Evolutionary conservation across 2,329 filamentous ascomycete genomes (phyloP).

Genomic region (Leptoxyphium fumago): DNA sequence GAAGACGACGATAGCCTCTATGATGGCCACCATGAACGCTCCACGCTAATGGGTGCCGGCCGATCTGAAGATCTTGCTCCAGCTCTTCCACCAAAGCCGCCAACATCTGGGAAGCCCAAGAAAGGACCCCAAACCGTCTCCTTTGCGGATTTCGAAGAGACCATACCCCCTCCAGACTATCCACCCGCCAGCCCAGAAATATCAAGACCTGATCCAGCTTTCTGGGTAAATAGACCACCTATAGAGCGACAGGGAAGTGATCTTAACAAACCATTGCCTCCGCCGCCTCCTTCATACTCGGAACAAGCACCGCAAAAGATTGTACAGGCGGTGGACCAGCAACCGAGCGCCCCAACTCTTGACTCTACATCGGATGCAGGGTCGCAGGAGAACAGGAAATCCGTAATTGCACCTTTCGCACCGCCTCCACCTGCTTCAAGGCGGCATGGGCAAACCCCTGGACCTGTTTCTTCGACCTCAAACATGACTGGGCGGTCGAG

Average conservation of each 20-base stretch:
- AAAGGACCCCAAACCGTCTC: slow-evolving; percentile 24
- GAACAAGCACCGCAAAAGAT: background rate
- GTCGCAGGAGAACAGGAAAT: slow-evolving; percentile 4
- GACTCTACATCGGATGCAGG: slow-evolving; percentile 2
- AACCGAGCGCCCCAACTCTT: no score
- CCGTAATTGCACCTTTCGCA: slow-evolving; percentile 18
- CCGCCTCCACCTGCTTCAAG: slow-evolving; percentile 33
- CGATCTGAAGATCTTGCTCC: slow-evolving; percentile 34
- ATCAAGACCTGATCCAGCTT: background rate
- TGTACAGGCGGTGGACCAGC: slow-evolving; percentile 1
- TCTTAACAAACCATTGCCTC: slow-evolving; percentile 48
- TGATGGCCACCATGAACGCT: slow-evolving; percentile 30
- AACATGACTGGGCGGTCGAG: slow-evolving; percentile 1
- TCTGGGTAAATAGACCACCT: slow-evolving; percentile 3
- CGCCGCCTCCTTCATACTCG: slow-evolving; percentile 24
- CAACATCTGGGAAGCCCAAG: slow-evolving; percentile 49
- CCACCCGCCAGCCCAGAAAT: background rate
- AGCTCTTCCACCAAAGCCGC: slow-evolving; percentile 58
- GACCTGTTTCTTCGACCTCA: slow-evolving; percentile 1
- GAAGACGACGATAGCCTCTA: slow-evolving; percentile 15
- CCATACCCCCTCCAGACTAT: slow-evolving; percentile 10
- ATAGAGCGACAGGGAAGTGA: slow-evolving; percentile 31
- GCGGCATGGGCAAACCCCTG: slow-evolving; percentile 27
- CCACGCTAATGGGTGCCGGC: slow-evolving; percentile 18
- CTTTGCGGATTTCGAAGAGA: slow-evolving; percentile 19